Base-by-base conservation (phyloP, 148 eudicot genomes). In the Camellia japonica region DNA sequence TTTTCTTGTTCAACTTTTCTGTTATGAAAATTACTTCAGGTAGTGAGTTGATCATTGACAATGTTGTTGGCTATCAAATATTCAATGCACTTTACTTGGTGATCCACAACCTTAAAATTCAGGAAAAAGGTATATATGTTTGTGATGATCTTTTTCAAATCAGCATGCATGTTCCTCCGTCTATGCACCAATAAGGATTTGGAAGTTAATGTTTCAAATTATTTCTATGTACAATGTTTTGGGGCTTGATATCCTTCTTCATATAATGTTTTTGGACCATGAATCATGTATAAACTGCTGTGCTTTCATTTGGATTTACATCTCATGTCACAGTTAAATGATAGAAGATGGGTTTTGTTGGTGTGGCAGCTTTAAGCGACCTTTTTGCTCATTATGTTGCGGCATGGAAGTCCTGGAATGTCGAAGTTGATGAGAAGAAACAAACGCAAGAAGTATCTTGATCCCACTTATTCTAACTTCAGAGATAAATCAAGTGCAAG, bases 331-430 rank as follows among this genome's bases (percentile, higher is more conserved):
- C 60, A 73, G 13, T 18, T 80, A 52, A 74, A 67, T 74, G 78
- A 80, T 65, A 55, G 52, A 68, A 74, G 38, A 5, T 56, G 77
- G 23, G 23, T 56, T 58, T 68, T 75, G 60, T 68, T 74, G 58
- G n/a, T 61, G 14, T 68, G 71, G 67, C 86, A 86, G 88, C 78
- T 23, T 46, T 84, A 30, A 38, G 65, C 59, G 81, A 80, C 42
- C 81, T 86, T 74, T 84, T 88, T 63, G 78, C 66, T 73, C 90
- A 88, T 74, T 88, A 86, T 80, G 74, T 67, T 4, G 85, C 83
- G 66, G 88, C 90, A 7, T 88, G 90, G 90, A 85, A 83, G 49
- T 77, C 85, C 20, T 88, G 90, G 90, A 58, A 56, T 78, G 85
- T 47, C 41, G 90, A 86, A 82, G 87, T 72, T 58, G 84, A 52